Base-by-base conservation (phyloP, 73 alveolate species). In the Paramecium primaurelia region DNA sequence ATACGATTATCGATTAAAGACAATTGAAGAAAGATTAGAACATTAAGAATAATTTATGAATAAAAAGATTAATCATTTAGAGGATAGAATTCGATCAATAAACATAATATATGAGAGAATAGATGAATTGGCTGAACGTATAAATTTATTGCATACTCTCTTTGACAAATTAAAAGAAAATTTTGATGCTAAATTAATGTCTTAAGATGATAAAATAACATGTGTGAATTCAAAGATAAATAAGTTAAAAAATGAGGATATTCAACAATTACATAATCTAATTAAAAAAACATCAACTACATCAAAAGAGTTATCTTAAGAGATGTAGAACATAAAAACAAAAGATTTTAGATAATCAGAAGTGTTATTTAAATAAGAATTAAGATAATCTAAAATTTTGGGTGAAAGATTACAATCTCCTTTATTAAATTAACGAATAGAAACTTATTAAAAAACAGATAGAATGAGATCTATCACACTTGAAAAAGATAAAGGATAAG, bases 401-500 rank as follows among this genome's bases (percentile, higher is more conserved):
- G 60, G 60, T 18, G 69, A 54, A 18, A n/a, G 32, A 54, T 54
- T 54, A 18, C 14, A 54, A 54, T 54, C 69, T n/a, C 69, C 69
- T 4, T 22, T 54, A 4, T 16, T 54, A 2, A 16, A n/a, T 54
- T 54, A 54, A 8, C 28, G 32, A 54, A 54, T 16, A 6, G 69
- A 54, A n/a, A 54, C 11, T 3, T 75, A 37, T 16, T 75, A 75
- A 22, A 75, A 75, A 45, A 75, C 42, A 16, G 88, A 75, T n/a
- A 75, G 88, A 75, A 32, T 75, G 34, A 75, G 88, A 75, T 75
- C 88, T 4, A 75, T 75, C 42, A 75, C 88, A 34, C 59, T 75
- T 12, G 88, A 75, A 69, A 75, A 75, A 25, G 88, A 75, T 14
- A 54, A 54, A 18, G 34, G 32, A 54, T 22, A 32, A 37, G 88